These are phyloP conservation scores for Botrytis tulipae DNA, from an alignment of 2,329 filamentous ascomycete species.

Conservation along the genomic window DNA sequence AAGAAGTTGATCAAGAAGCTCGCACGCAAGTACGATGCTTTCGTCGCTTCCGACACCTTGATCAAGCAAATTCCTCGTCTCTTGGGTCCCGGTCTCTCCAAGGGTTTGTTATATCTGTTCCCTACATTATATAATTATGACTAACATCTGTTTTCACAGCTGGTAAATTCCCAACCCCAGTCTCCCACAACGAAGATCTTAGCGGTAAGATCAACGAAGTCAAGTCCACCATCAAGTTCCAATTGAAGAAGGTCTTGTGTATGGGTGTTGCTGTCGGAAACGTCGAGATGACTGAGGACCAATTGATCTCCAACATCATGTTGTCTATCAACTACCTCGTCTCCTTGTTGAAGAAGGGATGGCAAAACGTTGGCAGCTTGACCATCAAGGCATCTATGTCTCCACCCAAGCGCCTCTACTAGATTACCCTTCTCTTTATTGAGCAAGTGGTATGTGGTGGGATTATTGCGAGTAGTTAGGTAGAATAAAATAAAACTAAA, in stretches of 20 bases:
- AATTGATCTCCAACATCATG: constrained; percentile 99
- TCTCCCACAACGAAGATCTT: constrained; percentile 95
- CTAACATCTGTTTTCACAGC: constrained; percentile 54
- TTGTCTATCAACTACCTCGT: constrained; percentile 99
- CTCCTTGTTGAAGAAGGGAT: constrained; percentile 99
- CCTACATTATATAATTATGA: constrained; percentile 7
- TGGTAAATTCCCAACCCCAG: constrained; percentile 98
- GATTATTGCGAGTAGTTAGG: constrained; percentile 33
- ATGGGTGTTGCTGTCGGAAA: constrained; percentile 99
- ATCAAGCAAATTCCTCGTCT: constrained; percentile 99
- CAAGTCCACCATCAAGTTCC: constrained; percentile 99
- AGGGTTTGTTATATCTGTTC: constrained; percentile 58
- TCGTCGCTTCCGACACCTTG: constrained; percentile 92
- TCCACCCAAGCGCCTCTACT: constrained; percentile 97
- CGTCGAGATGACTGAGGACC: constrained; percentile 94
- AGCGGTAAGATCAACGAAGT: constrained; percentile 96
- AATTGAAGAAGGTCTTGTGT: constrained; percentile 99
- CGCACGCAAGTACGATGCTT: constrained; percentile 99
- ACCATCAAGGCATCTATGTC: constrained; percentile 99
- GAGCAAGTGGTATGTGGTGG: constrained; percentile 30
- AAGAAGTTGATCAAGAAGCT: constrained; percentile 99
- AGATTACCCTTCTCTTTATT: constrained; percentile 44
- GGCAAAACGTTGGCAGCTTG: constrained; percentile 99
- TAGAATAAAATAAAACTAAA: constrained; percentile 29
- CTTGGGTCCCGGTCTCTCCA: constrained; percentile 95